Base-by-base conservation (phyloP, 768 basidiomycete species). In the Hygrocybe coccinea region DNA sequence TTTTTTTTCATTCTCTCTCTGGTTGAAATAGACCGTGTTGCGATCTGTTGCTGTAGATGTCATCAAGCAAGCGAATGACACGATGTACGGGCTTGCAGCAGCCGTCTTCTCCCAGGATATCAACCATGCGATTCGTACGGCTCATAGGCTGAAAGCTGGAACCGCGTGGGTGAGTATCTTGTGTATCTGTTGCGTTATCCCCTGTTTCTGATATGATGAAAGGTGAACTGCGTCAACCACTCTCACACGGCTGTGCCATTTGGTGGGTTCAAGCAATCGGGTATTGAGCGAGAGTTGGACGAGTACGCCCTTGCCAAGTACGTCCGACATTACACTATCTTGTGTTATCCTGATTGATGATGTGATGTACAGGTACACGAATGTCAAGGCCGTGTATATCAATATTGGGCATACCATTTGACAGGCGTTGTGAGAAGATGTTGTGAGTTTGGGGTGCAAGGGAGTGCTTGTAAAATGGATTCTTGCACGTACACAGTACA, bases 91-190 rank as follows among this genome's bases (percentile, higher is more conserved):
- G 56, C 82, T 97, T 43, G 92, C 91, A 12, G 85, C 89, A 2
- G 87, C 88, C 6, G 84, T 98, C 51, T 97, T 94, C 78, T 85
- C 88, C 36, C 76, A 82, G 64, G 79, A 95, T 70, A 70, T 95
- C 74, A 82, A 79, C 60, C 79, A 86, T 22, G 91, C 89, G 0
- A 71, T 95, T 52, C 72, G 74, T 56, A 82, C 84, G 2, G 87
- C 90, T 5, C 84, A 91, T 67, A 77, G 71, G 56, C 74, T 97
- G 57, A 80, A 89, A 63, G 88, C 91, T 5, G 94, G 94, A 35
- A 92, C 90, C 5, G 81, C 78, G 2, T 93, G 87, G 86, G 75
- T 86, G 57, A 37, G 65, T 61, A 21, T 4, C 29, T 54, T 15
- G 8, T 41, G 19, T 4, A 15, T 49, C 41, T 38, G 29, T n/a